Base-by-base conservation (phyloP, 306 rosid species). In the Trifolium fragiferum region DNA sequence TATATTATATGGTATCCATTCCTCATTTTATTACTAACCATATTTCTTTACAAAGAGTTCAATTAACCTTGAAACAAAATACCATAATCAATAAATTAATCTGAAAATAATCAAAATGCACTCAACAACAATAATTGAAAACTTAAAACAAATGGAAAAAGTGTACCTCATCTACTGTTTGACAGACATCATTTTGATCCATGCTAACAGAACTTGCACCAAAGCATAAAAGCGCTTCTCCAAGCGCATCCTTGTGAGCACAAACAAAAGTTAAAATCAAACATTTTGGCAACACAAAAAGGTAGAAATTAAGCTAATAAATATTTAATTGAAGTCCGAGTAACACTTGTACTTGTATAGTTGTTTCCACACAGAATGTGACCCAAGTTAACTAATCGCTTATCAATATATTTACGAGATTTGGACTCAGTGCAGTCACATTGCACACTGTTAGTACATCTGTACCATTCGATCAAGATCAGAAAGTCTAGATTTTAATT, bases 221-320 rank as follows among this genome's bases (percentile, higher is more conserved):
- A 82, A 93, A 93, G 85, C 92, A 84, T 82, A 91, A 81, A 55
- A 93, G 93, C 70, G 98, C 88, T 15, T 91, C 98, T 70, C 92
- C 78, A 84, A 91, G 90, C 84, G 72, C 69, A 76, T 93, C 91
- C 98, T 93, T 73, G 62, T 20, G 76, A 78, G 38, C 76, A 82
- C 73, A 71, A 76, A 82, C 73, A 81, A 32, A 41, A 73, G 77
- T 35, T 21, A 27, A 8, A 25, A 79, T 83, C 58, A 81, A 78
- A 50, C 73, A 72, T 61, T 60, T 67, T n/a, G 51, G 50, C 49
- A 40, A 43, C 64, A 68, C 16, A 46, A 77, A 11, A 69, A 41
- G 21, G 14, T 7, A n/a, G 60, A 16, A 43, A 27, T 58, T 21
- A 70, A 69, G 59, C 68, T 27, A 77, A 51, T 27, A 77, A 51